Base-by-base conservation (phyloP, 495 filamentous ascomycete genomes). In the Saxophila tyrrhenica region DNA sequence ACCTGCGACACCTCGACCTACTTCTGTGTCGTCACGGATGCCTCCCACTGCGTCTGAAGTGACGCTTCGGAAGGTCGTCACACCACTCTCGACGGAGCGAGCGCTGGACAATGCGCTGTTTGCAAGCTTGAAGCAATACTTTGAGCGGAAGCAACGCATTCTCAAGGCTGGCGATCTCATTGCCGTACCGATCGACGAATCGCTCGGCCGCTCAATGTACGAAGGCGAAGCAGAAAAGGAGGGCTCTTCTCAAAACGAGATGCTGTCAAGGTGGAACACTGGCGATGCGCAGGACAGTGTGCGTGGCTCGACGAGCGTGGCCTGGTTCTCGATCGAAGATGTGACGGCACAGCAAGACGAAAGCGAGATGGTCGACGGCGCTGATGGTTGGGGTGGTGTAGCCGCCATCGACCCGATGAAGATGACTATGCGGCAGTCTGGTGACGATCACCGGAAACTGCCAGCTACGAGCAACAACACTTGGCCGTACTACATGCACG, bases 21-120 rank as follows among this genome's bases (percentile, higher is more conserved):
- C 20, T 71, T 92, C 22, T 81, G 85, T 13, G 76, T 80, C 5
- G 73, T 89, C 59, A 74, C 71, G 56, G 73, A 78, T 73, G 39
- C 92, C 94, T 0, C 94, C 89, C 1, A 75, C 84, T 52, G 94
- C 92, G 16, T 87, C 87, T 57, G 91, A 97, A 65, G 83, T 97
- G 24, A 94, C 86, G 0, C 68, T 98, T n/a, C 75, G 88, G 43
- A 92, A 94, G 58, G 77, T 98, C 39, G 83, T 87, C 8, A 96
- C 89, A 0, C 94, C 92, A 0, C 69, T 91, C 9, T 87, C 87
- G 8, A 89, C 85, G 35, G 90, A 97, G 54, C 77, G 87, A 22
- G 75, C 84, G 10, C 77, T 95, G 7, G 87, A 97, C 59, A 83
- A 86, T 15, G 82, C 81, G 9, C 75, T 96, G 11, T 87, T 96